Evolutionary conservation across 116 monocot species (phyloP), one percentile per base, ranked within the genome.

Genomic region (Trichopus zeylanicus): DNA sequence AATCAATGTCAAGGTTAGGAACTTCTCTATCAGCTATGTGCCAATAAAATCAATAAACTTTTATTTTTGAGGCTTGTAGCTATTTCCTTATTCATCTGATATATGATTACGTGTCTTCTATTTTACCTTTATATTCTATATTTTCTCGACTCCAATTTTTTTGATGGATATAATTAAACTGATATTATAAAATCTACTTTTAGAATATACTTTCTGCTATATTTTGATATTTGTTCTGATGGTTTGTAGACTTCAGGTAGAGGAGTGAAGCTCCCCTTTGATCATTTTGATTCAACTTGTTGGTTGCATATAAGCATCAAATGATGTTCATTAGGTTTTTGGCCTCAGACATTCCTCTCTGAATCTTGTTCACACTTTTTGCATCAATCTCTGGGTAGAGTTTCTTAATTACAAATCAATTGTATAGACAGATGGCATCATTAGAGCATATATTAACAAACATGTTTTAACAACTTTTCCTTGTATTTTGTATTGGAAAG

Each of bases 301-400:
- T 98, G 98, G 98, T 72, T 91, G 67, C 85, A 84, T 73, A 92
- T 91, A 77, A 82, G 91, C 70, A 48, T 49, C 21, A 49, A 49
- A 49, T 9, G 8, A 49, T 49, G 49, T 20, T 20, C 19, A 7
- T 20, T 9, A 49, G 4, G 15, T 5, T 49, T 46, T 49, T 1
- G 42, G 42, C 42, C n/a, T 42, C n/a, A 4, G 12, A 15, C n/a
- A 16, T 42, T 42, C n/a, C n/a, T 39, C 13, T n/a, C 42, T 13
- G n/a, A 42, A n/a, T n/a, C n/a, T n/a, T n/a, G n/a, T n/a, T n/a
- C n/a, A n/a, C n/a, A n/a, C n/a, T n/a, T n/a, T 42, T 42, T 42
- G 42, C 42, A 42, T n/a, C 42, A 42, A n/a, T n/a, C n/a, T n/a
- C n/a, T n/a, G n/a, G n/a, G n/a, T n/a, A n/a, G n/a, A n/a, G n/a